These are phyloP conservation scores for Sphagnum tenellum DNA, from an alignment of 225 moss, liverwort and hornwort genomes.

Conservation along the genomic window DNA sequence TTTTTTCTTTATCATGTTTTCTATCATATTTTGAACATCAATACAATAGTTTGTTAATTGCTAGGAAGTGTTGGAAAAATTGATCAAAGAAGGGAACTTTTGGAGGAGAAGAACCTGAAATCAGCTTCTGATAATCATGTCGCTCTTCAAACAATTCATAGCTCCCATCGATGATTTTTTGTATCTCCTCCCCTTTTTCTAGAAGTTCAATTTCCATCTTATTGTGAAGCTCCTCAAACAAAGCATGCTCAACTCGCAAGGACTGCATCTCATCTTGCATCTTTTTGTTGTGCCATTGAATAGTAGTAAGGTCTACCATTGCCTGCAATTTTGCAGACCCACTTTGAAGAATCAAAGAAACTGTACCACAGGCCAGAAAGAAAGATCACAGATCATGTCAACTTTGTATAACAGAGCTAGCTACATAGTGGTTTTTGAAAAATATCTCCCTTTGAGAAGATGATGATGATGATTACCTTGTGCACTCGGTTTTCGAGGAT, in stretches of 20 bases:
- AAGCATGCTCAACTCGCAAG: conserved; percentile 62
- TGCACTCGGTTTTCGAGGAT: conserved; percentile 80
- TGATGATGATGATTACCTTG: conserved; percentile 25
- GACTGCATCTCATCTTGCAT: conserved; percentile 84
- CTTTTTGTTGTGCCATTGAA: conserved; percentile 75
- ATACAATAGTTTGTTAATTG: too few relatives aligned
- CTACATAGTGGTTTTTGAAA: too few relatives aligned
- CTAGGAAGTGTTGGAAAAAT: too few relatives aligned
- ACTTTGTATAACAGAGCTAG: too few relatives aligned
- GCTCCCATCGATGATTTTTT: conserved; percentile 52
- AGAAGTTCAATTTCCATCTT: conserved; percentile 84
- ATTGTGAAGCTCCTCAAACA: conserved; percentile 66
- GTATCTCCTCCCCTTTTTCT: conserved; percentile 63
- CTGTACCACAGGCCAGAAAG: too few relatives aligned
- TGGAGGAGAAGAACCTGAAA: conserved; percentile 42
- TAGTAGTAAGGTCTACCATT: conserved; percentile 79
- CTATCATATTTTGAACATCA: too few relatives aligned
- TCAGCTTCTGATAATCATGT: conserved; percentile 80
- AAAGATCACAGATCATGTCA: too few relatives aligned
- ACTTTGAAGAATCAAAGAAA: too few relatives aligned
- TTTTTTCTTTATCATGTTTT: too few relatives aligned
- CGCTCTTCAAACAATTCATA: conserved; percentile 78
- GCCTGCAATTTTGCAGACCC: conserved; percentile 22
- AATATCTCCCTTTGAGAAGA: too few relatives aligned
- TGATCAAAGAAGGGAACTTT: background rate